phyloP scores from a whole-genome alignment of 2,329 filamentous ascomycete species.

The Teratosphaeriaceae sp. region DNA sequence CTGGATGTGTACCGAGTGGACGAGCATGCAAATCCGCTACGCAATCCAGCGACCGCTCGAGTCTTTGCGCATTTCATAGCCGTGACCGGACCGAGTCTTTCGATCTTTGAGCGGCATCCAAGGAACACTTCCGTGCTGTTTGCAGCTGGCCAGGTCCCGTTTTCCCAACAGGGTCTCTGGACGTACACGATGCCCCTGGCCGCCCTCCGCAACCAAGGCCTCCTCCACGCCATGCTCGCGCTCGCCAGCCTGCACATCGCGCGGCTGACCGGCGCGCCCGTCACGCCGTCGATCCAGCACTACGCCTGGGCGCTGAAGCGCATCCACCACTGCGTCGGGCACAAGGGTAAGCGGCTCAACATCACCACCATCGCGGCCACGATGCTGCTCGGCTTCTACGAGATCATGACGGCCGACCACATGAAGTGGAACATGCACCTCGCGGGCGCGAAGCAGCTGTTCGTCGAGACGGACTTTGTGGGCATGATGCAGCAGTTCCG shows the following conservation, averaged over 20 bases:
- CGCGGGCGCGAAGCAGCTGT: slow-evolving; percentile 72
- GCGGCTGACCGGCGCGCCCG: slow-evolving; percentile 65
- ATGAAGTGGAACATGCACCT: slow-evolving; percentile 94
- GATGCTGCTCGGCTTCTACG: slow-evolving; percentile 81
- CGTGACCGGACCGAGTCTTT: slow-evolving; percentile 78
- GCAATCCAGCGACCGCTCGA: slow-evolving; percentile 69
- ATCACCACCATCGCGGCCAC: slow-evolving; percentile 83
- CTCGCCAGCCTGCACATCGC: slow-evolving; percentile 83
- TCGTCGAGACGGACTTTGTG: slow-evolving; percentile 74
- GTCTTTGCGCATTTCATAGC: slow-evolving; percentile 91
- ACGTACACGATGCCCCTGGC: slow-evolving; percentile 76
- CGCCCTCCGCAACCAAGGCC: slow-evolving; percentile 74
- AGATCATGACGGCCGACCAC: slow-evolving; percentile 91
- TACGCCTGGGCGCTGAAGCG: slow-evolving; percentile 80
- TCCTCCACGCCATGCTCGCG: slow-evolving; percentile 87
- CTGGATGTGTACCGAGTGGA: slow-evolving; percentile 41
- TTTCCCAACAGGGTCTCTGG: slow-evolving; percentile 55
- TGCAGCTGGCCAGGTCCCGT: slow-evolving; percentile 53
- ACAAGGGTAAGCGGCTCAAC: slow-evolving; percentile 61
- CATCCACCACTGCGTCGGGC: slow-evolving; percentile 67
- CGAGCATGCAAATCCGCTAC: slow-evolving; percentile 56
- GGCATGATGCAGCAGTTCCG: slow-evolving; percentile 67
- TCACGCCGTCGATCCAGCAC: slow-evolving; percentile 80
- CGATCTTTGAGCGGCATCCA: slow-evolving; percentile 78
- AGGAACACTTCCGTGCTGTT: slow-evolving; percentile 64